These are phyloP conservation scores for Blastomyces parvus DNA, from an alignment of 2,329 filamentous ascomycete genomes.

Conservation along the genomic window DNA sequence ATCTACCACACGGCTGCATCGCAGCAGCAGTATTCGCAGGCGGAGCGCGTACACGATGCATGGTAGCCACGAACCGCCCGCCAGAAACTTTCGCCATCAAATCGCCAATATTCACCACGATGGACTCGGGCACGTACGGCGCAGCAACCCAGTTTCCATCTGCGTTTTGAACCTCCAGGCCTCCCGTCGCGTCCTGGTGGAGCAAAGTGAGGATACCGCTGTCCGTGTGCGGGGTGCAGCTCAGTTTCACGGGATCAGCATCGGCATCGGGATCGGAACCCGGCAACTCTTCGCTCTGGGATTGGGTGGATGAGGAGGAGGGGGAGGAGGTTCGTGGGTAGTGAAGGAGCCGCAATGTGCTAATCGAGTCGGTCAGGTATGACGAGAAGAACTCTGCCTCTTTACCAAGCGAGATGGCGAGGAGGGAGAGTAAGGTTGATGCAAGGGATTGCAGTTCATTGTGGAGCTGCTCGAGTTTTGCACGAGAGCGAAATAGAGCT, in stretches of 20 bases:
- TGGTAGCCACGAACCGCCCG: conserved; percentile 38
- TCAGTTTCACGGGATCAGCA: conserved; percentile 15
- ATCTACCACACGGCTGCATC: conserved; percentile 21
- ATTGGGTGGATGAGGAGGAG: conserved; percentile 4
- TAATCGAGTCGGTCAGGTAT: conserved; percentile 35
- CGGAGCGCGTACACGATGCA: conserved; percentile 35
- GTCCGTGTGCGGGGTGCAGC: conserved; percentile 32
- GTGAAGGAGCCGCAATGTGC: conserved; percentile 38
- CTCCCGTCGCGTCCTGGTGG: conserved; percentile 40
- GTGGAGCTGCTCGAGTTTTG: conserved; percentile 31
- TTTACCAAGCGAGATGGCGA: conserved; percentile 34
- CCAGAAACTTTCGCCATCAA: conserved; percentile 36
- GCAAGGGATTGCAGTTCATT: conserved; percentile 33
- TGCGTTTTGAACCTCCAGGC: conserved; percentile 39
- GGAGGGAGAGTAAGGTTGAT: conserved; percentile 30
- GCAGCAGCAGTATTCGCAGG: neutral
- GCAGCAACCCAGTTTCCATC: conserved; percentile 35
- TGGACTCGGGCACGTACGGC: conserved; percentile 32
- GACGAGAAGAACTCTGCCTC: conserved; percentile 32
- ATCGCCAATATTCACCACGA: conserved; percentile 41
- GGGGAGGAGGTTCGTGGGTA: conserved; percentile 35
- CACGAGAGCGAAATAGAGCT: conserved; percentile 19
- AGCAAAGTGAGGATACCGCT: conserved; percentile 41
- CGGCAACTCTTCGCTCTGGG: neutral
- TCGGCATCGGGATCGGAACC: neutral